These are phyloP conservation scores for Violaceomyces palustris DNA, from an alignment of 1,284 basidiomycete species.

Conservation along the genomic window DNA sequence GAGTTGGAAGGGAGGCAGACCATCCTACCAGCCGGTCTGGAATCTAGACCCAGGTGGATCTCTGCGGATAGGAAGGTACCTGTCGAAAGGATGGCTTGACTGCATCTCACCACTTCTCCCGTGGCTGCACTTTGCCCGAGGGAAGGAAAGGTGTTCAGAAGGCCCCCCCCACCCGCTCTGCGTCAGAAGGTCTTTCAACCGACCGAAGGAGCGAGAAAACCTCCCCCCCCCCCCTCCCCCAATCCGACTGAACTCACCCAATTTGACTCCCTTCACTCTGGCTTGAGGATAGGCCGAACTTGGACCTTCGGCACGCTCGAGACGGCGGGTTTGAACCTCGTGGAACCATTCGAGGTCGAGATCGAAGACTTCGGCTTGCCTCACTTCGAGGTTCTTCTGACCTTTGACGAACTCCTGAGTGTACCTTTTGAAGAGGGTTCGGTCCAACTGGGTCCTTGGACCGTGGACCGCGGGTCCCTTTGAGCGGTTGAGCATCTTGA, in stretches of 20 bases:
- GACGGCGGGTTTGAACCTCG: too few relatives aligned
- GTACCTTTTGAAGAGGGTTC: slow-evolving; percentile 71
- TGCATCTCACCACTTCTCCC: slow-evolving; percentile 71
- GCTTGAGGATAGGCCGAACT: too few relatives aligned
- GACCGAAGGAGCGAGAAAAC: too few relatives aligned
- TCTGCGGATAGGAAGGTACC: slow-evolving; percentile 84
- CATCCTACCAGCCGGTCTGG: slow-evolving; percentile 76
- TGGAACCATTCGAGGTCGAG: slow-evolving; percentile 63
- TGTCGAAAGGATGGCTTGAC: slow-evolving; percentile 77
- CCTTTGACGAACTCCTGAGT: slow-evolving; percentile 68
- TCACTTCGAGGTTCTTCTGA: slow-evolving; percentile 67
- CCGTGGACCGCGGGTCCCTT: slow-evolving; percentile 84
- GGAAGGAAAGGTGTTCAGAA: too few relatives aligned
- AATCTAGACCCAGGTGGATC: slow-evolving; percentile 76
- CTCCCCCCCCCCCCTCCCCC: too few relatives aligned
- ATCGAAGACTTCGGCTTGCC: slow-evolving; percentile 72
- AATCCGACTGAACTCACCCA: too few relatives aligned
- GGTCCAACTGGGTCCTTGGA: slow-evolving; percentile 81
- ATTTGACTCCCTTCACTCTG: too few relatives aligned
- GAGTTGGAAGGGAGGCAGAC: slow-evolving; percentile 64
- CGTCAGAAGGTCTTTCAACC: too few relatives aligned
- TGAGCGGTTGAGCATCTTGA: slow-evolving; percentile 75
- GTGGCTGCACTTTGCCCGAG: slow-evolving; percentile 72
- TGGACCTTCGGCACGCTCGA: too few relatives aligned
- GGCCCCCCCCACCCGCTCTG: too few relatives aligned